phyloP scores from a whole-genome alignment of 768 basidiomycete species.

The Termitomyces sp. region DNA sequence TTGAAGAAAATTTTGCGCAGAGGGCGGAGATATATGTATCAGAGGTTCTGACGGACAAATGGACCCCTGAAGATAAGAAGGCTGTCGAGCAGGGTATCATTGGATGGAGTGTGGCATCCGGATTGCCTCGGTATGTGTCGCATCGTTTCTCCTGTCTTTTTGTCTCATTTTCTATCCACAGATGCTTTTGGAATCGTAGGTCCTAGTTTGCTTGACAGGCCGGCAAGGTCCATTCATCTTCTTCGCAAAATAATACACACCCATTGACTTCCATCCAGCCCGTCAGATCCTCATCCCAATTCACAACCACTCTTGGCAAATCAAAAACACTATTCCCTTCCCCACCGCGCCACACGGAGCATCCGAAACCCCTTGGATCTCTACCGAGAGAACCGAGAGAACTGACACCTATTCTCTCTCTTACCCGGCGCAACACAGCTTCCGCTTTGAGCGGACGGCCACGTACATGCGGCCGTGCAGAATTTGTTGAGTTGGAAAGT shows the following conservation, averaged over 20 bases:
- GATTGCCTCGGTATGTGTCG: conserved; percentile 40
- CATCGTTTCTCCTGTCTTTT: neutral
- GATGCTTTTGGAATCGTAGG: neutral
- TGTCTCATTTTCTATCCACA: neutral
- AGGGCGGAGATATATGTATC: conserved; percentile 48
- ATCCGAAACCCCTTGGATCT: neutral
- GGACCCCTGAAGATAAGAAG: conserved; percentile 40
- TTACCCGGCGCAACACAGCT: neutral
- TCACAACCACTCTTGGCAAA: neutral
- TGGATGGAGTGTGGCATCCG: conserved; percentile 63
- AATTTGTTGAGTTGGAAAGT: neutral
- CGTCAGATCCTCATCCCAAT: neutral
- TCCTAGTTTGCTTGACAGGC: neutral
- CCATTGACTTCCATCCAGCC: neutral
- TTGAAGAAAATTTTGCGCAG: conserved; percentile 64
- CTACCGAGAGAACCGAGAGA: neutral
- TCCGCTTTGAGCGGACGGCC: neutral
- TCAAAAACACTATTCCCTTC: neutral
- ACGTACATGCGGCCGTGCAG: neutral
- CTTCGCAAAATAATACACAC: neutral
- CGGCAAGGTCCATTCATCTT: neutral
- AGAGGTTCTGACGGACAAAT: conserved; percentile 35
- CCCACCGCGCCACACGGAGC: neutral
- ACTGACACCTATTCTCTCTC: neutral
- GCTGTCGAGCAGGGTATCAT: conserved; percentile 49